Evolutionary conservation across 2,329 filamentous ascomycete species (phyloP), one percentile per base, ranked within the genome.

Genomic region (Paracorniculantispora psalliotae): DNA sequence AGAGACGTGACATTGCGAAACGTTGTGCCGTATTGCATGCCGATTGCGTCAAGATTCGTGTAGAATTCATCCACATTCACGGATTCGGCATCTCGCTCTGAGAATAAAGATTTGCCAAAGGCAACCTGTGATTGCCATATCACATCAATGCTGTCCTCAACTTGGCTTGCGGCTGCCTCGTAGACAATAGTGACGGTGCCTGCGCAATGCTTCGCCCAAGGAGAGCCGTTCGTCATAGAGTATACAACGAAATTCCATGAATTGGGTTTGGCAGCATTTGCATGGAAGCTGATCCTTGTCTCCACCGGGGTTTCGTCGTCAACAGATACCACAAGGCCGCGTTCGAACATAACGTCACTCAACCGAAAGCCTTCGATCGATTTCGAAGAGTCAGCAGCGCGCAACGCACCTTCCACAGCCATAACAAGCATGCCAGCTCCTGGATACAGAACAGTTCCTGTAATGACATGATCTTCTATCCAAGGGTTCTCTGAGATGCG

Each of bases 401-500:
- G 62, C 2, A 58, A 46, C 0, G 62, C 57, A 4, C 71, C 73
- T 59, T 75, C 71, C 1, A 64, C 61, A 9, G 66, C 71, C 66
- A 72, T 71, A 19, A 65, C 59, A 3, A 76, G 33, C 60, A 73
- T 77, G 0, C 67, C 72, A 3, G 75, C 69, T 17, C 56, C 68
- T 0, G 77, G 75, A 47, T 76, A 76, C 1, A 79, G 65, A 19
- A 72, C 66, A 6, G 71, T 58, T 59, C 61, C 23, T 65, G 62
- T 76, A 26, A 68, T 56, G 13, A 64, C 55, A 52, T 81, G 76
- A 47, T 78, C 71, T 1, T 54, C 48, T 1, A 80, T 59, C 78
- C 77, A 80, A 2, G 69, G 63, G 2, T 65, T 50, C 8, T 68
- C 66, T 2, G 63, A 60, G 0, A 66, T n/a, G 8, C 61, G 58